These are phyloP conservation scores for Neurospora sp. DNA, from an alignment of 495 filamentous ascomycete genomes.

Conservation along the genomic window DNA sequence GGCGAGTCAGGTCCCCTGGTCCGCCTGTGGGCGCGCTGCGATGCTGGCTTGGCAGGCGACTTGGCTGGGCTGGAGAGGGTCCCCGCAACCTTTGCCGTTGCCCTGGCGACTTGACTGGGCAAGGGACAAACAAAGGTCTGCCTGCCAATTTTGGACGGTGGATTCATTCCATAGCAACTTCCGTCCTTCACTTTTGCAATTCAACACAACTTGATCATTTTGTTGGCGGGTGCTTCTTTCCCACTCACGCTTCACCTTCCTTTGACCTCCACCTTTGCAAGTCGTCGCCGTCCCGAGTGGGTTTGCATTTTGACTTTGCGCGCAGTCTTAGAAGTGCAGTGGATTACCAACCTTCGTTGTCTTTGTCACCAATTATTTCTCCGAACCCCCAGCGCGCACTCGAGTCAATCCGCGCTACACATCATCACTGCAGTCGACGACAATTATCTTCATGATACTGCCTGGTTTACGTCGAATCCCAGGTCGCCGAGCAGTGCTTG, in stretches of 20 bases:
- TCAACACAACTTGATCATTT: not conserved
- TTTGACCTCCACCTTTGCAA: not conserved
- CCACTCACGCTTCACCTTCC: not conserved
- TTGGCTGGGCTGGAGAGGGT: not conserved
- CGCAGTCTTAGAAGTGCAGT: not conserved
- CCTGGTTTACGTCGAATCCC: not conserved
- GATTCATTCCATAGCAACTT: not conserved
- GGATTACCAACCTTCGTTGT: not conserved
- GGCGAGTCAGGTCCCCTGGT: not conserved
- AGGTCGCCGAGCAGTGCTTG: not conserved
- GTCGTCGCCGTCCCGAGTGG: not conserved
- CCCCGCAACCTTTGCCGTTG: not conserved
- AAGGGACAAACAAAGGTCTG: not conserved
- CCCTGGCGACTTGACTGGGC: not conserved
- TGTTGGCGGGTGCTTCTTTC: not conserved
- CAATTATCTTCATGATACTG: not conserved
- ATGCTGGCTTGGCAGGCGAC: not conserved
- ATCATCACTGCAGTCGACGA: not conserved
- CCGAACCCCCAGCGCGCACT: not conserved
- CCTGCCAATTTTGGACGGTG: not conserved
- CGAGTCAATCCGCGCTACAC: not conserved
- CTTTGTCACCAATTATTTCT: not conserved
- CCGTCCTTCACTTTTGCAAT: not conserved
- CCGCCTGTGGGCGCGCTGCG: not conserved
- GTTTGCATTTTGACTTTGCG: not conserved